Conservation (phyloP, 2,329 filamentous ascomycete species). For the Venturia nashicola region DNA sequence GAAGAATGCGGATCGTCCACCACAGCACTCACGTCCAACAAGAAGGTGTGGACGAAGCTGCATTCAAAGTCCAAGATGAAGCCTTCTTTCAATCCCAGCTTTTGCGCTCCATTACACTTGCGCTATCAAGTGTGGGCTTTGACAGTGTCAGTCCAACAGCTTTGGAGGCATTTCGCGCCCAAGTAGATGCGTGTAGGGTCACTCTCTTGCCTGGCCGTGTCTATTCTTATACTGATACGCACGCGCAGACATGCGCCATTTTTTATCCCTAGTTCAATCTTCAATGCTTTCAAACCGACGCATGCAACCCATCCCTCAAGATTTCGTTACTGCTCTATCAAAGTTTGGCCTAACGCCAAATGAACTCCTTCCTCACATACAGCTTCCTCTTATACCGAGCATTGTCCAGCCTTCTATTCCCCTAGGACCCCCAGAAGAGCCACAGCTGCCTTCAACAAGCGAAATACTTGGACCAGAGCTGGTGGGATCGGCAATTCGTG, state of each 20-base stretch:
- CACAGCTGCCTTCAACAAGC: conserved; percentile 6
- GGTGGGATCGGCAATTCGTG: conserved; percentile 37
- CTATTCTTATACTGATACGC: not conserved
- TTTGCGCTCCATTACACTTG: conserved; percentile 40
- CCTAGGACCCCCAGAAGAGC: conserved; percentile 18
- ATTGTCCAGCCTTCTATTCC: conserved; percentile 28
- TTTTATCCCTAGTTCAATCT: conserved; percentile 40
- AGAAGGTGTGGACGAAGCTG: not conserved
- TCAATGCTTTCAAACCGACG: conserved; percentile 48
- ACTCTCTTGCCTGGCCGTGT: conserved; percentile 7
- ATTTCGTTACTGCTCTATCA: conserved; percentile 44
- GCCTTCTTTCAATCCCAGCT: conserved; percentile 42
- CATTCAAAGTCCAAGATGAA: conserved; percentile 26
- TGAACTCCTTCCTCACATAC: conserved; percentile 27
- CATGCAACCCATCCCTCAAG: conserved; percentile 42
- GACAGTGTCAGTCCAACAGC: conserved; percentile 42
- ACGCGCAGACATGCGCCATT: conserved; percentile 38
- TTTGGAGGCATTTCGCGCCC: conserved; percentile 41
- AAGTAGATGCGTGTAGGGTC: conserved; percentile 46
- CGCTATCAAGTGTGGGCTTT: conserved; percentile 41
- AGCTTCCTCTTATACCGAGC: conserved; percentile 24
- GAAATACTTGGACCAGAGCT: conserved; percentile 28
- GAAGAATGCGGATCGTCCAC: not conserved
- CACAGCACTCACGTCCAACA: not conserved
- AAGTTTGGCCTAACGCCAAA: conserved; percentile 26